These are phyloP conservation scores for Tolypocladium inflatum DNA, from an alignment of 2,329 filamentous ascomycete genomes.

Conservation along the genomic window DNA sequence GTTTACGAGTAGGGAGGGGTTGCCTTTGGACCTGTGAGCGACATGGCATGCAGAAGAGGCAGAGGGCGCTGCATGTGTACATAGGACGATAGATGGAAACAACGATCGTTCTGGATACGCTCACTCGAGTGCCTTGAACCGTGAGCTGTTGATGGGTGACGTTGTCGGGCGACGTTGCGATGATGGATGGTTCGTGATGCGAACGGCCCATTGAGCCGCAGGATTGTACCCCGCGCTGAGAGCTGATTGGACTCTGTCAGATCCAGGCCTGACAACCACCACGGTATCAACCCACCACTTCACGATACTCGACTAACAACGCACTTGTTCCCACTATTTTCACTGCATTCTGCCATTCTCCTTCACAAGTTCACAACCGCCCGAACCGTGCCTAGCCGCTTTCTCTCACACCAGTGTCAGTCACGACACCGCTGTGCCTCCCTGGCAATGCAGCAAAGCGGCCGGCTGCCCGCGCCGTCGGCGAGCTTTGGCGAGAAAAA, in stretches of 20 bases:
- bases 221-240: constrained; percentile 13
- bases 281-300: background rate
- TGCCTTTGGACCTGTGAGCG: background rate
- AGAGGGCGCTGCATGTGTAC: background rate
- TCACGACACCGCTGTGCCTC: too few relatives aligned
- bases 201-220: too few relatives aligned
- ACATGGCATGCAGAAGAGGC: background rate
- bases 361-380: too few relatives aligned
- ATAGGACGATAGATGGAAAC: background rate
- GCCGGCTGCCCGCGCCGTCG: constrained; percentile 18
- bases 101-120: too few relatives aligned
- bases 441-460: constrained; percentile 13
- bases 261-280: background rate
- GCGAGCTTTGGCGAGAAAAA: constrained; percentile 53
- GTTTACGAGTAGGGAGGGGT: background rate
- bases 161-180: background rate
- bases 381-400: background rate
- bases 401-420: too few relatives aligned
- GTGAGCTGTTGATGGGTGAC: background rate
- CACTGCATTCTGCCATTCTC: background rate
- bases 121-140: background rate
- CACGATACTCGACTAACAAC: constrained; percentile 4
- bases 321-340: constrained; percentile 1
- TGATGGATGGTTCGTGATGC: background rate
- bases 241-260: constrained; percentile 1